These are phyloP conservation scores for Rhizomucor miehei DNA, from an alignment of 371 early-diverging fungal species.

Conservation along the genomic window DNA sequence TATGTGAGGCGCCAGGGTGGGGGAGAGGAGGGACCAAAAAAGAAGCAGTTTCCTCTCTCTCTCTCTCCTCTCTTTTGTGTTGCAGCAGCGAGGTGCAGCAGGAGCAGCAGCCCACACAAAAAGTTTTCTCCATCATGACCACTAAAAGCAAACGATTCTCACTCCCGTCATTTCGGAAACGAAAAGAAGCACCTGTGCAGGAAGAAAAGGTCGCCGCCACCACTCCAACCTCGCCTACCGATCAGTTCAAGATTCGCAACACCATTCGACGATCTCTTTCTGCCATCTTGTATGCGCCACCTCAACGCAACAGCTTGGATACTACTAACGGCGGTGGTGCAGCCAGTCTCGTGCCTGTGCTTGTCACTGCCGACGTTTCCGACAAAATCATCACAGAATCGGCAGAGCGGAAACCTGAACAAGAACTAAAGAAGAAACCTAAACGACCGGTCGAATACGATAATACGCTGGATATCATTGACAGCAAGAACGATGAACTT, in stretches of 20 bases:
- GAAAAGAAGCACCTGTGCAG: too few species aligned
- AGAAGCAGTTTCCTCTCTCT: too few species aligned
- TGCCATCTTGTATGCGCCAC: slow-evolving; percentile 37
- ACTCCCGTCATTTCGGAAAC: too few species aligned
- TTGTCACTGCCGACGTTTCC: slow-evolving; percentile 33
- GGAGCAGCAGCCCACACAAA: too few species aligned
- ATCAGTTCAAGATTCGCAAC: slow-evolving; percentile 26
- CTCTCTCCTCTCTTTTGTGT: too few species aligned
- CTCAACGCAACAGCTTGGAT: slow-evolving; percentile 16
- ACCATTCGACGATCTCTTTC: slow-evolving; percentile 37
- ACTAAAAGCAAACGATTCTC: too few species aligned
- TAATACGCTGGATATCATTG: slow-evolving; percentile 26
- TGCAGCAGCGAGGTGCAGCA: too few species aligned
- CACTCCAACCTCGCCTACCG: too few species aligned
- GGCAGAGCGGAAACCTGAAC: slow-evolving; percentile 1
- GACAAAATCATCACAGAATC: slow-evolving; percentile 27
- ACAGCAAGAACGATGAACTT: slow-evolving; percentile 5
- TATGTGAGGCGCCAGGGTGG: too few species aligned
- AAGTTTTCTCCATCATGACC: too few species aligned
- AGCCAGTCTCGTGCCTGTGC: slow-evolving; percentile 25
- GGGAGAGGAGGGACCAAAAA: too few species aligned
- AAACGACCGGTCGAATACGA: slow-evolving; percentile 32
- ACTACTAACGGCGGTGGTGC: neutral
- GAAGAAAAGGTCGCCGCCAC: too few species aligned
- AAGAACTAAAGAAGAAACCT: slow-evolving; percentile 1